Percentiles rank a stretch among this genome's conserved stretches.
These are phyloP conservation scores for Diaporthe humulicola DNA, from an alignment of 2,329 filamentous ascomycete genomes.

Conservation along the genomic window DNA sequence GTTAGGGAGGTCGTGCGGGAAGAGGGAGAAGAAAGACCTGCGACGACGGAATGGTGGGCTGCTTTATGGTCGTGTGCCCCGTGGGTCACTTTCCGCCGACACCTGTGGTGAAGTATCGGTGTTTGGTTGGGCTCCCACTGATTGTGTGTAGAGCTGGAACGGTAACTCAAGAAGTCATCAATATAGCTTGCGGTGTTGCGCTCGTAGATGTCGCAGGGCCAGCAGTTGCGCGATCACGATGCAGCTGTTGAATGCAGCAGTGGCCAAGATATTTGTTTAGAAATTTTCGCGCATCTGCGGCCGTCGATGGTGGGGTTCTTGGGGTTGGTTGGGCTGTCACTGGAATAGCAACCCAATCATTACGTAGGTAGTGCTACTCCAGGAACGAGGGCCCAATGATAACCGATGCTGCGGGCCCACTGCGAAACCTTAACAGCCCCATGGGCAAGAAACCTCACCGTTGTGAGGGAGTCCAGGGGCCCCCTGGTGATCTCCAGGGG, in stretches of 20 bases:
- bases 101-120: slow-evolving; percentile 85
- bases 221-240: not conserved
- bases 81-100: slow-evolving; percentile 80
- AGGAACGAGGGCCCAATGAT: not conserved
- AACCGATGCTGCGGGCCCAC: not conserved
- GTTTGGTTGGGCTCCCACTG: slow-evolving; percentile 51
- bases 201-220: not conserved
- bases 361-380: slow-evolving; percentile 16
- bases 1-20: slow-evolving; percentile 93
- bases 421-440: slow-evolving; percentile 14
- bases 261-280: slow-evolving; percentile 21
- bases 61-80: slow-evolving; percentile 65
- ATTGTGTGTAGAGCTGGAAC: not conserved
- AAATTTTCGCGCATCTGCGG: not conserved
- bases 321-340: slow-evolving; percentile 22
- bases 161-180: not conserved
- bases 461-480: not conserved
- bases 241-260: not conserved
- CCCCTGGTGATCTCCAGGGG: not conserved
- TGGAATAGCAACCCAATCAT: slow-evolving; percentile 12
- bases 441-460: not conserved
- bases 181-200: not conserved
- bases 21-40: slow-evolving; percentile 87
- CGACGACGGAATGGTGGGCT: slow-evolving; percentile 89
- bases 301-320: slow-evolving; percentile 2